Evolutionary conservation across 1,139 yeast genomes (phyloP).

Genomic region (Arxiozyma heterogenica): DNA sequence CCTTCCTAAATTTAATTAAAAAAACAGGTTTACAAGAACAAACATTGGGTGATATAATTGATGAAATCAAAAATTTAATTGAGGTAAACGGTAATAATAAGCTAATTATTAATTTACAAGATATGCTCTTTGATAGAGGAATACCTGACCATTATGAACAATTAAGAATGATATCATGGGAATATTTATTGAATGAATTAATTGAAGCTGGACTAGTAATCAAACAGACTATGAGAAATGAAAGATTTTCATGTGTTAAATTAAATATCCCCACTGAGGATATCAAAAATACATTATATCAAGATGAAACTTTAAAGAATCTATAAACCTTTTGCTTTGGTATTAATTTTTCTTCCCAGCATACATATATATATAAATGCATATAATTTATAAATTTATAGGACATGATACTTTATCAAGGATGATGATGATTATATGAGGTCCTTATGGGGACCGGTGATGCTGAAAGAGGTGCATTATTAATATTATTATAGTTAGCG

Average conservation of each 20-base stretch:
- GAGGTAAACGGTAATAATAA: constrained; percentile 32
- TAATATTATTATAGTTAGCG: neutral
- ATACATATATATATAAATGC: neutral
- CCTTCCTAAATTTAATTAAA: constrained; percentile 54
- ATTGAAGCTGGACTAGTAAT: constrained; percentile 69
- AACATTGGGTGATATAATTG: constrained; percentile 64
- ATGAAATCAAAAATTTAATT: constrained; percentile 54
- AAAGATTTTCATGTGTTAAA: constrained; percentile 54
- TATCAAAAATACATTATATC: constrained; percentile 47
- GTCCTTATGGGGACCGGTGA: neutral
- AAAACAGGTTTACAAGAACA: constrained; percentile 68
- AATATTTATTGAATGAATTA: constrained; percentile 43
- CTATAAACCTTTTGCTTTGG: constrained; percentile 4
- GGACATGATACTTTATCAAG: neutral
- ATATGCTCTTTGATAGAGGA: constrained; percentile 22
- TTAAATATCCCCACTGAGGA: constrained; percentile 67
- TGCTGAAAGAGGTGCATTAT: neutral
- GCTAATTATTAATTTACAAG: constrained; percentile 23
- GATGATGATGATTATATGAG: neutral
- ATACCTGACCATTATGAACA: constrained; percentile 16
- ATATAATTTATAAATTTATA: neutral
- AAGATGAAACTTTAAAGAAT: constrained; percentile 35
- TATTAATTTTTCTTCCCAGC: neutral
- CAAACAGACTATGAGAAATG: constrained; percentile 59
- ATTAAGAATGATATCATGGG: constrained; percentile 30